Base-by-base conservation (phyloP, 306 rosid species). In the Lupinus albus region DNA sequence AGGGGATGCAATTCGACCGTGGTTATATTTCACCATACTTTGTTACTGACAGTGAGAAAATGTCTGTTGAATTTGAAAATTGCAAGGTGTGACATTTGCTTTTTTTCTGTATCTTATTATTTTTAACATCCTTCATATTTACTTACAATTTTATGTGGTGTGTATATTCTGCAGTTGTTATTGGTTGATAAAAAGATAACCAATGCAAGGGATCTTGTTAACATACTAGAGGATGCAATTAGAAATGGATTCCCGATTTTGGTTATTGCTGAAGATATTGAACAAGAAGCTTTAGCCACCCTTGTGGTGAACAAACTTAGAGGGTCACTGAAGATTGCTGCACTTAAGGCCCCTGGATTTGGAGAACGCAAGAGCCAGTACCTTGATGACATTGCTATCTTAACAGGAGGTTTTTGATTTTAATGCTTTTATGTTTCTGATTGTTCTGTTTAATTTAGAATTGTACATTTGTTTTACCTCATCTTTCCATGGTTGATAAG, bases 281-380 rank as follows among this genome's bases (percentile, higher is more conserved):
- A 94, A 70, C 99, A 94, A 78, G 99, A 94, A 81, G 97, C 99
- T 36, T 67, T 94, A 15, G 99, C 99, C 47, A 94, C 99, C 57
- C 88, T 94, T 48, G 99, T 94, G 38, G 99, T 94, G 72, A 94
- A 94, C 83, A 94, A 74, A 78, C 97, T 94, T 56, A 88, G 99
- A 81, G 99, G 99, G 44, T 85, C 99, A 7, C 74, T 94, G 72
- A 94, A 94, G 86, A 90, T 94, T 72, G 99, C 99, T 41, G 99
- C 99, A 12, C 86, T 94, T 11, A 94, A 94, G 79, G 99, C 99
- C 78, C 99, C 99, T 0, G 99, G 99, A 18, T 94, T 94, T 75
- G 99, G 99, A 49, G 99, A 94, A 61, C 96, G 99, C 77, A 94
- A 94, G 88, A 90, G 96, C 97, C 99, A 94, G 80, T 94, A 94